These are phyloP conservation scores for Podospora pseudopauciseta DNA, from an alignment of 495 filamentous ascomycete genomes.

Conservation along the genomic window DNA sequence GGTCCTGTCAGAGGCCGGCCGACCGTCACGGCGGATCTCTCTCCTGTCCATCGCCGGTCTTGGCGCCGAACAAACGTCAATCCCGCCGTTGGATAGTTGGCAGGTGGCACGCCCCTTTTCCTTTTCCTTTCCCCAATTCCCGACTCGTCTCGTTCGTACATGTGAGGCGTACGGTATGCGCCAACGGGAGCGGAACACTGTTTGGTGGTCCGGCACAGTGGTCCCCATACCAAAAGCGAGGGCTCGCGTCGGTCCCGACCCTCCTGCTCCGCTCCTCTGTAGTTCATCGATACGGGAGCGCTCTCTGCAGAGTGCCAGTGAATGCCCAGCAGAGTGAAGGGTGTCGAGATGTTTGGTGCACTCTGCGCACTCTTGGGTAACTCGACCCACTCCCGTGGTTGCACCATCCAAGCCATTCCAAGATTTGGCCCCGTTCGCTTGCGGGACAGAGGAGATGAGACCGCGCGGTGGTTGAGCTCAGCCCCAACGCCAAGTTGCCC, in stretches of 20 bases:
- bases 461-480: not conserved
- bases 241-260: not conserved
- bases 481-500: constrained; percentile 6
- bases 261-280: not conserved
- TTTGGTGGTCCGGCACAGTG: not conserved
- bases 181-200: not conserved
- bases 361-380: not conserved
- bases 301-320: no score
- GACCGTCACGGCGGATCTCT: not conserved
- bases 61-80: not conserved
- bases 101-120: not conserved
- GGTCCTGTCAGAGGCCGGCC: not conserved
- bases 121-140: no score
- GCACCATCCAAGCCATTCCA: not conserved
- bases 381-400: not conserved
- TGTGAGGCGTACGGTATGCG: not conserved
- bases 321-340: not conserved
- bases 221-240: not conserved
- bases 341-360: not conserved
- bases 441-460: constrained; percentile 6
- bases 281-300: not conserved
- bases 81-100: not conserved
- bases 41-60: not conserved
- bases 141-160: no score
- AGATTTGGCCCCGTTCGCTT: constrained; percentile 4